Evolutionary conservation across 2,329 filamentous ascomycete genomes (phyloP), one percentile per base, ranked within the genome.

Genomic region (Cytospora schulzeri): DNA sequence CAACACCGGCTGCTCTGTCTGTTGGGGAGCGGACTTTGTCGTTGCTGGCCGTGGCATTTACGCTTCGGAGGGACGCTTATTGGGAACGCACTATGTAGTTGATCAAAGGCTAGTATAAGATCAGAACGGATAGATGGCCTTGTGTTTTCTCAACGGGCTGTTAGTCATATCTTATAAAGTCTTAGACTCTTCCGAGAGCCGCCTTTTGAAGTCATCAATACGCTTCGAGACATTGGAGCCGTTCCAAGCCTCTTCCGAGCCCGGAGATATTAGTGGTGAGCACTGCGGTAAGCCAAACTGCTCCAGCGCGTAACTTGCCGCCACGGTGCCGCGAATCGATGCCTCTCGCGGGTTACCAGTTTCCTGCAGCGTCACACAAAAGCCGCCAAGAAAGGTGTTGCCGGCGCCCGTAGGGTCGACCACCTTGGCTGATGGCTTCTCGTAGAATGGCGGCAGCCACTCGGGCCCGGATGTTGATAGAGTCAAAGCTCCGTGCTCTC

Each of bases 371-470:
- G 72, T 71, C 17, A 74, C 62, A 4, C 71, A 67, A 58, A 73
- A 73, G 1, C 72, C 75, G 9, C 75, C 75, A 4, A 77, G 66
- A 52, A 77, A 77, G 0, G 75, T 71, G 61, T 77, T 77, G 3
- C 76, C 75, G 0, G 73, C 76, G 1, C 76, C 74, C 29, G 76
- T 77, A 1, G 75, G 68, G 62, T 78, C 76, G 24, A 77, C 68
- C 0, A 77, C 68, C 41, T 45, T 22, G 17, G 66, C 70, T 7
- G 55, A 38, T 3, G 56, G 41, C 5, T 51, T 24, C 17, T 62
- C 51, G 59, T 73, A 70, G 58, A 69, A 76, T 1, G 76, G 69
- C 4, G 73, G 73, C 8, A 77, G 57, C 75, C 74, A 75, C 29
- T 31, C 63, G 7, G 45, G 17, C 8, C 62, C 29, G 15, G 60